Percentiles rank a stretch among this genome's conserved stretches.
phyloP scores from a whole-genome alignment of 2,329 filamentous ascomycete genomes.

The Pestalotiopsis sp. region DNA sequence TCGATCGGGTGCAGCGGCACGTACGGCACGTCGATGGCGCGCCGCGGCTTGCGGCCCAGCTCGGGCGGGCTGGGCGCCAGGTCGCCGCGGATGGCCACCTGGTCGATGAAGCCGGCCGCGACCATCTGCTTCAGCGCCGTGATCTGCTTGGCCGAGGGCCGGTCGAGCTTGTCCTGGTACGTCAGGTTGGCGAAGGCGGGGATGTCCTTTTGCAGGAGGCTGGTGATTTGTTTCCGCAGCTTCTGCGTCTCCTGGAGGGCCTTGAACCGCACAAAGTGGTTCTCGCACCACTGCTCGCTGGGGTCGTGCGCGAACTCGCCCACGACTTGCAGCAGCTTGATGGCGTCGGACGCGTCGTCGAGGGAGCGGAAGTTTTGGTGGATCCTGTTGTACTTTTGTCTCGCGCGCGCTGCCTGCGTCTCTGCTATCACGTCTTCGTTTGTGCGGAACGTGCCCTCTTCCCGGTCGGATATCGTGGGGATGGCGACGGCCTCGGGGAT shows the following conservation, averaged over 20 bases:
- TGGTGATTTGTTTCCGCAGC: slow-evolving; percentile 79
- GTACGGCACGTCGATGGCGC: slow-evolving; percentile 93
- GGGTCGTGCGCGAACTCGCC: slow-evolving; percentile 82
- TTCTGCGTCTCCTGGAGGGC: slow-evolving; percentile 84
- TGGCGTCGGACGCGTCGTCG: slow-evolving; percentile 82
- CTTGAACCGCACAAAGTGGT: slow-evolving; percentile 86
- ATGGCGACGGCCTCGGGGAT: slow-evolving; percentile 79
- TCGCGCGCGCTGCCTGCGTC: slow-evolving; percentile 66
- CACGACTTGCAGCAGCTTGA: slow-evolving; percentile 87
- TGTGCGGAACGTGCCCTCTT: slow-evolving; percentile 48
- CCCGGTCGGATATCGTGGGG: slow-evolving; percentile 52
- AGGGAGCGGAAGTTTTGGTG: slow-evolving; percentile 79
- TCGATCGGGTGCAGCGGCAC: slow-evolving; percentile 77
- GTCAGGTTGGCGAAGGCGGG: slow-evolving; percentile 62
- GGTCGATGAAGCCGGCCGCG: slow-evolving; percentile 90
- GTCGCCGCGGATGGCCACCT: slow-evolving; percentile 90
- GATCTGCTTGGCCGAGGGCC: slow-evolving; percentile 68
- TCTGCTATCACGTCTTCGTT: slow-evolving; percentile 74
- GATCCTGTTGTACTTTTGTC: slow-evolving; percentile 66
- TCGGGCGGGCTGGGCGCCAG: slow-evolving; percentile 75
- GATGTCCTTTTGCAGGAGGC: slow-evolving; percentile 77
- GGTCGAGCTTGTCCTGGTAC: slow-evolving; percentile 58
- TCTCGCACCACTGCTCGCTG: slow-evolving; percentile 73
- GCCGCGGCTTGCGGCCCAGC: slow-evolving; percentile 68
- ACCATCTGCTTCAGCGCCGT: slow-evolving; percentile 88